Percentiles rank a stretch among this genome's conserved stretches.
Evolutionary conservation across 2,329 filamentous ascomycete genomes (phyloP).

Genomic region (Hawksworthiomyces lignivorus): DNA sequence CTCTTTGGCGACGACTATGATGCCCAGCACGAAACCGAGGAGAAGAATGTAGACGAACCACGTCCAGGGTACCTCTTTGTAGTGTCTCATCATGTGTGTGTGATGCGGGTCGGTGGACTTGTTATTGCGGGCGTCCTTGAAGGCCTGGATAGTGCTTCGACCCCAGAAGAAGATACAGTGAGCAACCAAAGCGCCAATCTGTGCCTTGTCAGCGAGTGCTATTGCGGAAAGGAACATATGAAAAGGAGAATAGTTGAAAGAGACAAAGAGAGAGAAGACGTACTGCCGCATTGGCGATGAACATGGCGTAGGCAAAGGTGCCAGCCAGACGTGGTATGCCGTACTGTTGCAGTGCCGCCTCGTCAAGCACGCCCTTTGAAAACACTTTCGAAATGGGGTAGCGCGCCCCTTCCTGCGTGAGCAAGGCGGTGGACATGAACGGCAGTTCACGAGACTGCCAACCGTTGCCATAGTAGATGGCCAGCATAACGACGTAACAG

Average conservation of each 20-base stretch:
- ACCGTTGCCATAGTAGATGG: conserved; percentile 42
- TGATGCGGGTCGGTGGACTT: conserved; percentile 44
- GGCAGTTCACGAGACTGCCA: conserved; percentile 40
- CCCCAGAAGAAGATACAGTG: conserved; percentile 50
- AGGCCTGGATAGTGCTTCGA: conserved; percentile 39
- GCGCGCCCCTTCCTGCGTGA: conserved; percentile 28
- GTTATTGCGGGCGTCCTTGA: conserved; percentile 35
- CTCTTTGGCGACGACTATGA: conserved; percentile 37
- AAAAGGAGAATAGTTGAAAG: too few relatives aligned
- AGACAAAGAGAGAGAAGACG: too few relatives aligned
- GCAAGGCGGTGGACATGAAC: conserved; percentile 47
- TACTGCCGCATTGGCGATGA: conserved; percentile 51
- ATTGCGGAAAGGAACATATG: too few relatives aligned
- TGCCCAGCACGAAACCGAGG: conserved; percentile 36
- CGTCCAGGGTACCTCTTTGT: conserved; percentile 43
- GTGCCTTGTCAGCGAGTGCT: too few relatives aligned
- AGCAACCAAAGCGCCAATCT: conserved; percentile 47
- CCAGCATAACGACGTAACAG: conserved; percentile 43
- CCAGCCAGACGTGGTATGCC: conserved; percentile 42
- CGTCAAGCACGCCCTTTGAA: conserved; percentile 31
- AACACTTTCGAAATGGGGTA: conserved; percentile 36
- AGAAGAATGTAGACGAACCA: conserved; percentile 37
- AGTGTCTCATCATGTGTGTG: conserved; percentile 41
- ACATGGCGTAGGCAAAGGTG: conserved; percentile 43
- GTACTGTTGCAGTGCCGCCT: conserved; percentile 30